Base-by-base conservation (phyloP, 371 early-diverging fungal species). In the Mortierella sp. region DNA sequence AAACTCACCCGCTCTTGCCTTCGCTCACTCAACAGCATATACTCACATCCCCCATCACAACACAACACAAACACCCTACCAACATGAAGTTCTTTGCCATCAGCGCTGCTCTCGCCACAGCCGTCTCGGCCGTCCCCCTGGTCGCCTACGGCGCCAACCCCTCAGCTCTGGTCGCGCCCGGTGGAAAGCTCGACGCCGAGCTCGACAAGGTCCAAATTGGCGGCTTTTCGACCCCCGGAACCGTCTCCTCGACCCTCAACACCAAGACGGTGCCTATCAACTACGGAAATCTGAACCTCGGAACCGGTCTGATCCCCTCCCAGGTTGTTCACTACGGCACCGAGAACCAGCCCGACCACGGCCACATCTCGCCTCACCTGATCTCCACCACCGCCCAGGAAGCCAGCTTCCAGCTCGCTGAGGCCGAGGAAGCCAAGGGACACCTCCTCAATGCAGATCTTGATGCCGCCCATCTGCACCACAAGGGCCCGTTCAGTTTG, bases 211-310 rank as follows among this genome's bases (percentile, higher is more conserved):
- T 71, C 39, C 4, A 39, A 1, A 24, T 82, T 26, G 83, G 79
- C 7, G 83, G 79, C 2, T 64, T 82, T 19, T 45, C 53, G 1
- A 41, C 41, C 44, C 83, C 83, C 5, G 68, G 76, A 24, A 39
- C 72, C 40, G 70, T 64, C 31, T 66, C 77, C 34, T 31, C 63
- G 9, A 66, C 79, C 19, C 68, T 82, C 44, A 71, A 77, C 70
- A 78, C 79, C n/a, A 64, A 70, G 68, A 31, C 66, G 26, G 79
- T 71, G 1, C 83, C 83, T 11, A 58, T 72, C 70, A 82, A 82
- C 70, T 82, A 75, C 44, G 83, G 83, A 0, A 82, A 82, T 53
- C 48, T 82, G 40, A 82, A 82, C 63, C n/a, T 53, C 68, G 83
- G 83, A 0, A 78, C 83, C 10, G 79, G 78, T 9, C 66, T 78